phyloP scores from a whole-genome alignment of 1,284 basidiomycete genomes.

The Porogramme epimiltina region DNA sequence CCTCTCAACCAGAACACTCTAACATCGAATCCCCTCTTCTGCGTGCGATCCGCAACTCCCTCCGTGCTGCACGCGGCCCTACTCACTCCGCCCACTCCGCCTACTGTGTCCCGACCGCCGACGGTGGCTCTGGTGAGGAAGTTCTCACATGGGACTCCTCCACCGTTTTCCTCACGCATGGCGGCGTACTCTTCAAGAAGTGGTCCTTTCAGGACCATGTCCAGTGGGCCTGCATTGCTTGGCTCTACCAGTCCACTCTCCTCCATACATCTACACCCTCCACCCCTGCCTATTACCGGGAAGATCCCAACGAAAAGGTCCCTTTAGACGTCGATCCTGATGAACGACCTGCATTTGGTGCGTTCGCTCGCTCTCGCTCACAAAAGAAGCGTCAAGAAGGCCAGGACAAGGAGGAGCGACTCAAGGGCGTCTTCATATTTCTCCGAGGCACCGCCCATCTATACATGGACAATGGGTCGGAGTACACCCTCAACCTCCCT shows the following conservation, averaged over 20 bases:
- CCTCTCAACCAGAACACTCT: background rate
- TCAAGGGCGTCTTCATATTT: conserved; percentile 76
- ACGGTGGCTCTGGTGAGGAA: conserved; percentile 37
- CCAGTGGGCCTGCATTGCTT: conserved; percentile 76
- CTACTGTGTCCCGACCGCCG: conserved; percentile 8
- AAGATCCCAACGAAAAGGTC: conserved; percentile 35
- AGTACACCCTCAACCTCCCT: conserved; percentile 81
- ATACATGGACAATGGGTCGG: conserved; percentile 72
- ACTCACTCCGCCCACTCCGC: conserved; percentile 12
- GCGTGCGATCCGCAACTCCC: conserved; percentile 25
- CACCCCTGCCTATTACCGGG: conserved; percentile 39
- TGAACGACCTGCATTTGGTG: conserved; percentile 54
- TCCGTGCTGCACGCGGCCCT: conserved; percentile 22
- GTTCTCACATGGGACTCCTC: conserved; percentile 72
- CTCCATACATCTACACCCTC: conserved; percentile 27
- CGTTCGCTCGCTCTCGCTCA: conserved; percentile 43
- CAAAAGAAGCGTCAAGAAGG: conserved; percentile 32
- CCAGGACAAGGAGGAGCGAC: conserved; percentile 31
- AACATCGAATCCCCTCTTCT: conserved; percentile 25
- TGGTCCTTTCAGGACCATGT: conserved; percentile 76
- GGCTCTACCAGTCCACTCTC: conserved; percentile 55
- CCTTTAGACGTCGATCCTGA: conserved; percentile 31
- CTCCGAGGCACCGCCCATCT: conserved; percentile 75
- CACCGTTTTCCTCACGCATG: conserved; percentile 69
- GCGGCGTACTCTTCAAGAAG: conserved; percentile 70